Base-by-base conservation (phyloP, 352 stramenopile species). In the Phytophthora meadii region DNA sequence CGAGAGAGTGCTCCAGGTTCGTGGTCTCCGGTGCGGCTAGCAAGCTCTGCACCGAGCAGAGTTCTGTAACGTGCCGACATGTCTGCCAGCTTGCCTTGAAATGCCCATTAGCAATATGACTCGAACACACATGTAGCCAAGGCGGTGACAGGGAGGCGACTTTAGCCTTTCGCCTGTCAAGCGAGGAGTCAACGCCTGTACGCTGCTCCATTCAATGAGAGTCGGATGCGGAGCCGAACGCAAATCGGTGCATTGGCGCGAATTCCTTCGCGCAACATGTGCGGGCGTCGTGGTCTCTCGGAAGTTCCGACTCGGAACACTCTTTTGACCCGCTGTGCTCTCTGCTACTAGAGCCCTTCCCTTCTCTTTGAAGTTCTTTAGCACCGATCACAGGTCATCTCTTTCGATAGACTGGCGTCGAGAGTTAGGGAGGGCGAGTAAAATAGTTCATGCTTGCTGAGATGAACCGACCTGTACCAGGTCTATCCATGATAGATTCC, bases 61-160 rank as follows among this genome's bases (percentile, higher is more conserved):
- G 17, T 3, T 17, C 39, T 42, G 54, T 41, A 47, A 62, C 36
- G 19, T 28, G 42, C 11, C 10, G 30, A 37, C 5, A 57, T 52
- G 45, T 40, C 30, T 19, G 5, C 12, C 37, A 34, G 48, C 17
- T 11, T 54, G 15, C 42, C 7, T 42, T 48, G 40, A 17, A 49
- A 52, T 62, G 42, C 34, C 19, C 52, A 42, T 59, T 65, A 51
- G 54, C 46, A 70, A 70, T 48, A 32, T 46, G 45, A 42, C 46
- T 30, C 11, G 39, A 64, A 70, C 28, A n/a, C 47, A 63, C 53
- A 57, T 57, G 52, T 55, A 55, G 30, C 32, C 39, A 66, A 67
- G 51, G 12, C 36, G n/a, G 45, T 49, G 46, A 63, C 54, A n/a
- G 39, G 27, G 39, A 52, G 36, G 62, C 37, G 45, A 24, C 24